Evolutionary conservation across 2,329 filamentous ascomycete species (phyloP).

Genomic region (Claviceps arundinis): DNA sequence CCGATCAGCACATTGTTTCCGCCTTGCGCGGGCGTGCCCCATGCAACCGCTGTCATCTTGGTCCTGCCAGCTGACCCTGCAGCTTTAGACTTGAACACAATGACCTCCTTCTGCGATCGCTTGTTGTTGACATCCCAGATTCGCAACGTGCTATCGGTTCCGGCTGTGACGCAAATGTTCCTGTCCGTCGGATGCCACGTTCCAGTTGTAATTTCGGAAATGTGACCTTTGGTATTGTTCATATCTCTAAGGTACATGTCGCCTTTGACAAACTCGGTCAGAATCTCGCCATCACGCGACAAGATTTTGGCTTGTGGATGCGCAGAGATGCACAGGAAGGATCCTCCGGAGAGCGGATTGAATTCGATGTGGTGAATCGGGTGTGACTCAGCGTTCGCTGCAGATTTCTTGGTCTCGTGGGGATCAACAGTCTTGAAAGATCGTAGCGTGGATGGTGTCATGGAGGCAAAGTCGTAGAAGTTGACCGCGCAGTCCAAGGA

Average conservation of each 20-base stretch:
- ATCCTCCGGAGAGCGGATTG: conserved; percentile 65
- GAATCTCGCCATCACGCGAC: conserved; percentile 71
- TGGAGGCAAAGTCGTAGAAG: conserved; percentile 86
- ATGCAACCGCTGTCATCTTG: conserved; percentile 84
- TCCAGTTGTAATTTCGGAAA: conserved; percentile 79
- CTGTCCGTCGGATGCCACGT: conserved; percentile 83
- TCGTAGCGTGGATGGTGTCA: conserved; percentile 88
- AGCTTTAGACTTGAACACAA: conserved; percentile 90
- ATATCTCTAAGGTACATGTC: conserved; percentile 98
- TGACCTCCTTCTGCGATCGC: conserved; percentile 78
- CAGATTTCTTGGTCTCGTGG: conserved; percentile 55
- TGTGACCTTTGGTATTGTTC: conserved; percentile 94
- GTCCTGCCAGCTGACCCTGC: conserved; percentile 79
- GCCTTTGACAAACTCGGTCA: conserved; percentile 87
- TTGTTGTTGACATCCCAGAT: conserved; percentile 97
- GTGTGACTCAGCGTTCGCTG: conserved; percentile 66
- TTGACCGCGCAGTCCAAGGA: conserved; percentile 87
- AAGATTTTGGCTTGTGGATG: conserved; percentile 84
- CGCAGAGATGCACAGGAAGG: conserved; percentile 77
- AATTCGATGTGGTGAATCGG: conserved; percentile 79
- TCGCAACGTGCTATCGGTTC: conserved; percentile 85
- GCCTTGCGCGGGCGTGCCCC: conserved; percentile 67
- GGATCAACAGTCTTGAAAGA: conserved; percentile 91
- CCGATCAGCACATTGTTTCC: conserved; percentile 66
- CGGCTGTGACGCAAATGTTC: conserved; percentile 78